A percentile compares a stretch with the other conserved stretches of the same genome.
phyloP scores from a whole-genome alignment of 176 grass and related monocot species.

The Puya raimondii region DNA sequence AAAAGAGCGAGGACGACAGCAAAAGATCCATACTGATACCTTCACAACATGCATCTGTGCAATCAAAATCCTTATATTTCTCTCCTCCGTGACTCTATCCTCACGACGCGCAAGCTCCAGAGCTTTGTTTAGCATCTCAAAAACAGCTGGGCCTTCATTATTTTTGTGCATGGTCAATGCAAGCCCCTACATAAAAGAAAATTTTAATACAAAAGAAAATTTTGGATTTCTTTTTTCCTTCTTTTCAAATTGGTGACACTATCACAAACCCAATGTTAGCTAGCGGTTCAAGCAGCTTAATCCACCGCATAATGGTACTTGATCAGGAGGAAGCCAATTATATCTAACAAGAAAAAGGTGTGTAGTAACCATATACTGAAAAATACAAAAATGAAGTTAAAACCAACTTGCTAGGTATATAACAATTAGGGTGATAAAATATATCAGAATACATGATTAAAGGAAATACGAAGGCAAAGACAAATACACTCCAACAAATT shows the following conservation, averaged over 20 bases:
- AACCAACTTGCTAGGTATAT: no score
- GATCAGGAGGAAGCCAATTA: not conserved
- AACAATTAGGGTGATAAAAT: no score
- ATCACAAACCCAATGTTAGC: not conserved
- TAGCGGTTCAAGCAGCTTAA: not conserved
- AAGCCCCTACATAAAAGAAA: conserved; percentile 46
- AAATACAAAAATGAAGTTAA: no score
- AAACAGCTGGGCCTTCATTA: conserved; percentile 35
- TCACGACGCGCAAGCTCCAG: conserved; percentile 58
- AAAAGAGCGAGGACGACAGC: not conserved
- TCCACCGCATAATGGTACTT: not conserved
- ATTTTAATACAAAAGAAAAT: conserved; percentile 2
- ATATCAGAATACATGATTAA: no score
- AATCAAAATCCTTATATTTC: conserved; percentile 81
- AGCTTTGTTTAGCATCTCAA: conserved; percentile 83
- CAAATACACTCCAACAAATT: no score
- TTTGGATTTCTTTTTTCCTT: not conserved
- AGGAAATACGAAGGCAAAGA: no score
- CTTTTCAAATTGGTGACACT: not conserved
- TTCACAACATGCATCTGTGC: conserved; percentile 78
- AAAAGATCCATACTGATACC: conserved; percentile 26
- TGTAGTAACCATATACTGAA: not conserved
- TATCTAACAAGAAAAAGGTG: not conserved
- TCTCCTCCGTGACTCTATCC: conserved; percentile 59
- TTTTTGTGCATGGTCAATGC: conserved; percentile 73